Conservation (phyloP, 2,329 filamentous ascomycete genomes). For the Trichoderma breve region DNA sequence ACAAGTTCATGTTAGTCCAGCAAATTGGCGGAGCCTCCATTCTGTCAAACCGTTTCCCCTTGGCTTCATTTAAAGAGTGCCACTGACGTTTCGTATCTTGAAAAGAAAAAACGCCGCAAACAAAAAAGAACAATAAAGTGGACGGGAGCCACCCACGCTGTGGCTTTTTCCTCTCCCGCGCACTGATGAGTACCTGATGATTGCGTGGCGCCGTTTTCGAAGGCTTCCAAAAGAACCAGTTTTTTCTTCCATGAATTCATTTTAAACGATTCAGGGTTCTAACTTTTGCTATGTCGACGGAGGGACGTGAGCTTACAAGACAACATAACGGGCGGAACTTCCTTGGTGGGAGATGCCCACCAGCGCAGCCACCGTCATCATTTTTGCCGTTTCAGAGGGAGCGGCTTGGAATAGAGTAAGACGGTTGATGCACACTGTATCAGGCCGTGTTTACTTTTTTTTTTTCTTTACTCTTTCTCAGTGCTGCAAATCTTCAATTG, state of each 20-base stretch:
- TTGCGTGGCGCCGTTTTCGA: constrained; percentile 7
- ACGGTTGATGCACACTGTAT: neutral
- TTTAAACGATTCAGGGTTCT: neutral
- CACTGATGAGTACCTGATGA: neutral
- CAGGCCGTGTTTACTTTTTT: neutral
- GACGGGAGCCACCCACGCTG: neutral
- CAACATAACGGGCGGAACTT: neutral
- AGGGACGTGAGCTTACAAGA: neutral
- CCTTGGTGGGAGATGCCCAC: neutral
- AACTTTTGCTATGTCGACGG: neutral
- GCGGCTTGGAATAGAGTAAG: neutral
- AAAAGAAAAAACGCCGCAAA: neutral
- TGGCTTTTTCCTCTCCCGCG: neutral
- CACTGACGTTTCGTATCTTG: neutral
- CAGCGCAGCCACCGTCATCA: neutral
- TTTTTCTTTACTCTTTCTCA: neutral
- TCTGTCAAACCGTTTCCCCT: neutral
- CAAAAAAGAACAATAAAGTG: neutral
- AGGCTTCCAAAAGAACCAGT: neutral
- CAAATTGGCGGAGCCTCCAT: neutral
- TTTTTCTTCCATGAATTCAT: neutral
- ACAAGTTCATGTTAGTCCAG: neutral
- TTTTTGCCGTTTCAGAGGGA: neutral
- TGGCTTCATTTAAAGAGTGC: neutral
- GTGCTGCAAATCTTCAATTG: neutral